A percentile compares a stretch with the other conserved stretches of the same genome.
These are phyloP conservation scores for Xylaria grammica DNA, from an alignment of 495 filamentous ascomycete species.

Conservation along the genomic window DNA sequence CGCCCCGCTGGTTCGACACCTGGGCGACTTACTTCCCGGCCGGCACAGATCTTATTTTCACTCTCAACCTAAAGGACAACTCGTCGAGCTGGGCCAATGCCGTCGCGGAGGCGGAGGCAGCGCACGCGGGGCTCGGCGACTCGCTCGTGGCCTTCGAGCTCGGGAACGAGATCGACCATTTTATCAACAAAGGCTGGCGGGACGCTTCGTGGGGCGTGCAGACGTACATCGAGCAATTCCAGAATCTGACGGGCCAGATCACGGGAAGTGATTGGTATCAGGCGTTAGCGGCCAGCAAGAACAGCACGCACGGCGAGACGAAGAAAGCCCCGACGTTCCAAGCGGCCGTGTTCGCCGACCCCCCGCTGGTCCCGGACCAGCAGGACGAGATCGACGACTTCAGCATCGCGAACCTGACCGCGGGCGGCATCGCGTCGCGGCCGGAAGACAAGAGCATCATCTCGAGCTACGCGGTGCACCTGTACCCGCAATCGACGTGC, in stretches of 20 bases:
- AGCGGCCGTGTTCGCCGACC: conserved; percentile 38
- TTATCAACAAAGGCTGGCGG: conserved; percentile 38
- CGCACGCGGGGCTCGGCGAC: conserved; percentile 30
- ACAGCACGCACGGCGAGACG: neutral
- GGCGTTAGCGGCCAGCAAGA: neutral
- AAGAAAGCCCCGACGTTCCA: conserved; percentile 31
- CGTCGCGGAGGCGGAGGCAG: conserved; percentile 31
- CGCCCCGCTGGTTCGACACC: conserved; percentile 32
- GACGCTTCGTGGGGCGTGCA: conserved; percentile 31
- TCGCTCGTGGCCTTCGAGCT: conserved; percentile 35
- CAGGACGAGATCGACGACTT: conserved; percentile 40
- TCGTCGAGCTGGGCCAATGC: conserved; percentile 33
- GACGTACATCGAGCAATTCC: conserved; percentile 34
- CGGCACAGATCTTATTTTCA: conserved; percentile 36
- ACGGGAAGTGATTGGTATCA: conserved; percentile 30
- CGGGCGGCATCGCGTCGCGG: conserved; percentile 67
- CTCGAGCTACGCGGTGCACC: conserved; percentile 35
- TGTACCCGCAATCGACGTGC: conserved; percentile 42
- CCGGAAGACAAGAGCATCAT: conserved; percentile 56
- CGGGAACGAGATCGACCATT: conserved; percentile 43
- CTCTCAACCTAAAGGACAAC: conserved; percentile 37
- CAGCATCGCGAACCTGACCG: conserved; percentile 39
- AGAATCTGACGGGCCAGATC: conserved; percentile 35
- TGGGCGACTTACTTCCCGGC: conserved; percentile 38
- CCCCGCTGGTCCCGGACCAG: conserved; percentile 39